Evolutionary conservation across 2,329 filamentous ascomycete species (phyloP), one percentile per base, ranked within the genome.

Genomic region (Trichophaea hybrida): DNA sequence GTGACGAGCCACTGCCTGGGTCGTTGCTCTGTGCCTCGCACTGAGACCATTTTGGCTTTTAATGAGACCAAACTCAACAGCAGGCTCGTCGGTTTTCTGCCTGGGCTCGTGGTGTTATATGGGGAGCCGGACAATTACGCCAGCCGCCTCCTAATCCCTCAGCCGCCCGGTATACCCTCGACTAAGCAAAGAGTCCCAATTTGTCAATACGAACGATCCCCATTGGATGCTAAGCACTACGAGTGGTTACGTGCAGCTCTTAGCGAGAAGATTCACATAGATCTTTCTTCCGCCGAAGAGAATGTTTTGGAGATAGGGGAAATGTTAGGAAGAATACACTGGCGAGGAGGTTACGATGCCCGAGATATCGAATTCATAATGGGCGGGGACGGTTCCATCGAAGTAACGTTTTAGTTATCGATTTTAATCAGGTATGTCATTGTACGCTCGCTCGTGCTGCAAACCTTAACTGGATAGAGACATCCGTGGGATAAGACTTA

Each of bases 271-370:
- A 43, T 43, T 10, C 32, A 40, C 6, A 46, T 17, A 13, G n/a
- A 40, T 13, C 40, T 59, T 49, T 51, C 58, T 10, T 40, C 58
- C 13, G 33, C 13, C 7, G 58, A 55, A 32, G 56, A 59, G 31
- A 46, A 56, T 12, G 58, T 44, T 5, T 24, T 40, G 43, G 40
- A 43, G 33, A 59, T 59, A 51, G 52, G 57, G 33, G 57, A 55
- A 10, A 59, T 59, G 51, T 8, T 56, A 32, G 57, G 31, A 7
- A 33, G 57, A 6, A 59, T 59, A 33, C 51, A 59, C 24, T 59
- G 51, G 57, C 32, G 52, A 10, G 43, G 34, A n/a, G 58, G 58
- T 24, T 59, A 34, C 32, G 52, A 59, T 33, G 52, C 43, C 2
- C n/a, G 58, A 35, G 52, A 57, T 24, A 40, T 56, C 6, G 52